Base-by-base conservation (phyloP, 225 moss, liverwort and hornwort genomes). In the Marchantia polymorpha region DNA sequence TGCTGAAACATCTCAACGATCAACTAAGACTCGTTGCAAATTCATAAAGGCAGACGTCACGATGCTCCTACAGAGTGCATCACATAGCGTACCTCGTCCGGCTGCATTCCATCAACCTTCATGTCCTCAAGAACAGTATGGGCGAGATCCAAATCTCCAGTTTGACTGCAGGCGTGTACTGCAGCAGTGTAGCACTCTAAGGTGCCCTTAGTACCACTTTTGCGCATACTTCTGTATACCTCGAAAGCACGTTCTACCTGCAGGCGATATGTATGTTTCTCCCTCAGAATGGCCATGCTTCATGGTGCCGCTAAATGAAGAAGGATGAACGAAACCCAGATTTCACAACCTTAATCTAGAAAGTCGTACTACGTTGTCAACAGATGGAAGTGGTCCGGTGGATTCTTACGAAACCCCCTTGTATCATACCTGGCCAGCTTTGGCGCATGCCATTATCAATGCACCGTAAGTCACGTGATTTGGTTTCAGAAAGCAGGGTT, bases 151-250 rank as follows among this genome's bases (percentile, higher is more conserved):
- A 99, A 64, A 74, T 95, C 78, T 47, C 94, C 93, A 58, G 83
- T 90, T 8, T 86, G 82, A 86, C 97, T 99, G 84, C 94, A 94
- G 10, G 97, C 94, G 88, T 99, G 97, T 64, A 99, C 93, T 74
- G 87, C 91, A 67, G 93, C 93, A 81, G 97, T 99, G 72, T 99
- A 99, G 89, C 91, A 94, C 83, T 91, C 91, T 79, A 91, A 87
- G 82, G 90, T 93, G 74, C 91, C 94, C 82, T 77, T 86, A 39
- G 86, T 71, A 71, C 83, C 85, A 81, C 84, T 77, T 27, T 81
- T 4, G 50, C 86, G 87, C 94, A 99, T 99, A 79, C 78, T 91
- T 69, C 55, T 83, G 81, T 95, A 99, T 7, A 95, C 97, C 85
- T 93, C 91, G 58, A 99, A 91, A 67, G 93, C 97, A 86, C 90